These are phyloP conservation scores for Trypanosoma brucei DNA, from an alignment of 208 protist genomes.

Conservation along the genomic window DNA sequence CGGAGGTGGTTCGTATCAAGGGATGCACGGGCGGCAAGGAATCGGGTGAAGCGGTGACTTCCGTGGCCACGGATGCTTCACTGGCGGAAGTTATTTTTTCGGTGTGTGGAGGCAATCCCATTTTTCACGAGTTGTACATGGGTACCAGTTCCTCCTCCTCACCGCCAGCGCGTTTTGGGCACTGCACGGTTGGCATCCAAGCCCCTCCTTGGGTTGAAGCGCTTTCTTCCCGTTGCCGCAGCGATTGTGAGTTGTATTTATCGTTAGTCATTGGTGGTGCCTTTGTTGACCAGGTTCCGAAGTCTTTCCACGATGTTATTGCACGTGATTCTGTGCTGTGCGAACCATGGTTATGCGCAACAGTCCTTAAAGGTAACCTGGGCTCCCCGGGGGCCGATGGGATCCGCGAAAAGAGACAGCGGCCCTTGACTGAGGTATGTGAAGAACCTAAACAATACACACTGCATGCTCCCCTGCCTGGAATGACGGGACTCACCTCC, in stretches of 20 bases:
- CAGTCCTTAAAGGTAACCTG: conserved; percentile 6
- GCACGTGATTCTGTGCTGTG: conserved; percentile 18
- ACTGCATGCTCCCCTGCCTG: conserved; percentile 33
- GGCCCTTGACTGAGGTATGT: background rate
- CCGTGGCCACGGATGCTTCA: conserved; percentile 18
- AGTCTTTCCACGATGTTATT: conserved; percentile 13
- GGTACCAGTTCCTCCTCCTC: background rate
- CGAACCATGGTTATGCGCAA: conserved; percentile 24
- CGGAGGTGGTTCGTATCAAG: conserved; percentile 35
- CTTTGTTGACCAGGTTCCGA: conserved; percentile 14
- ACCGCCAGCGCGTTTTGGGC: conserved; percentile 25
- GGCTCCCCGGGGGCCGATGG: background rate
- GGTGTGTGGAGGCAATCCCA: background rate
- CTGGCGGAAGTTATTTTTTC: conserved; percentile 9
- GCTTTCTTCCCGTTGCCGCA: background rate
- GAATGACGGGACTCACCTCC: conserved; percentile 21
- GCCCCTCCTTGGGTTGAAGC: background rate
- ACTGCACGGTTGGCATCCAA: conserved; percentile 20
- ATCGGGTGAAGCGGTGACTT: conserved; percentile 32
- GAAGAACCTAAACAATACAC: conserved; percentile 25
- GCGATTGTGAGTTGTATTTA: conserved; percentile 19
- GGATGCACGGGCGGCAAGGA: conserved; percentile 31
- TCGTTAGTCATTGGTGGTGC: conserved; percentile 28
- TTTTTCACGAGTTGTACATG: background rate
- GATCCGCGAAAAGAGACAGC: background rate